Evolutionary conservation across 257 asterid species (phyloP).

Genomic region (Capsicum rhomboideum): DNA sequence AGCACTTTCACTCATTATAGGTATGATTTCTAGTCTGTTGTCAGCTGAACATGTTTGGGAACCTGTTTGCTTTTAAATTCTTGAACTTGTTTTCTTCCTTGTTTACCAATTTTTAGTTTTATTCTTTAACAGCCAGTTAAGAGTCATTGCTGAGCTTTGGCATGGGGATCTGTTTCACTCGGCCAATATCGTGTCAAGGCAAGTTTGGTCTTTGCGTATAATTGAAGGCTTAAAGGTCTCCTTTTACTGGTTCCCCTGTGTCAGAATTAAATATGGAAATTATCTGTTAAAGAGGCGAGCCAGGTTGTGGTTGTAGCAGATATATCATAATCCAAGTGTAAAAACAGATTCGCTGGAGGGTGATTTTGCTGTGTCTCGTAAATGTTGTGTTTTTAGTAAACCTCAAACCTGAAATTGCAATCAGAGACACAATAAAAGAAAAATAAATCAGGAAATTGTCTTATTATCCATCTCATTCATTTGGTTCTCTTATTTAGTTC

Average conservation of each 20-base stretch:
- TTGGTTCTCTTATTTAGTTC: neutral
- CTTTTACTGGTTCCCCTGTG: neutral
- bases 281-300: neutral
- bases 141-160: conserved; percentile 79
- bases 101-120: neutral
- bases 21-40: conserved; percentile 18
- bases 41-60: neutral
- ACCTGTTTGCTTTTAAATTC: conserved; percentile 8
- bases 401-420: no score
- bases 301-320: neutral
- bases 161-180: conserved; percentile 78
- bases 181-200: conserved; percentile 87
- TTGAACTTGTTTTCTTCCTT: conserved; percentile 1
- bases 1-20: conserved; percentile 79
- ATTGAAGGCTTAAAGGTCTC: neutral
- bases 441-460: neutral
- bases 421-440: neutral
- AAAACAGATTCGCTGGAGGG: no score
- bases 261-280: neutral
- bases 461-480: neutral
- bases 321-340: no score
- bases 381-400: neutral
- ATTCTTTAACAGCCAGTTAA: conserved; percentile 53
- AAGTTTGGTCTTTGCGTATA: conserved; percentile 6
- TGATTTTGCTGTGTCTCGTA: no score